phyloP scores from a whole-genome alignment of 345 rosid genomes.

The Citrus sp. region DNA sequence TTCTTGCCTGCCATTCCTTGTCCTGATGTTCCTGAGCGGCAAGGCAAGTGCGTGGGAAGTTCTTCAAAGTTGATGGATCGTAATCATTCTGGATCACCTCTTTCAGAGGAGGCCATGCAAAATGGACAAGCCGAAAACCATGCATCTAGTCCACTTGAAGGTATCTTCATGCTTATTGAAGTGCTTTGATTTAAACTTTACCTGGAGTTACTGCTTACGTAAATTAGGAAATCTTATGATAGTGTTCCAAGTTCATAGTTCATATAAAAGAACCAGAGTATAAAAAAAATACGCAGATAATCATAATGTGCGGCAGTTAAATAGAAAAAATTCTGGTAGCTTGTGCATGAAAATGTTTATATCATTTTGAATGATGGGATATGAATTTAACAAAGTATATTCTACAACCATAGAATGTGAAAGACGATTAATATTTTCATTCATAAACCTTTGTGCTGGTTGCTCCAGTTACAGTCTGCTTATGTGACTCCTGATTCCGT shows the following conservation, averaged over 20 bases:
- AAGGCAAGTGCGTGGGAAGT: constrained; percentile 56
- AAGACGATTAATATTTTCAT: not conserved
- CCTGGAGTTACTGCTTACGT: not conserved
- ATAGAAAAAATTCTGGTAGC: not conserved
- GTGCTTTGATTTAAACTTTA: constrained; percentile 1
- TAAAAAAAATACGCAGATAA: not conserved
- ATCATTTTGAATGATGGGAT: not conserved
- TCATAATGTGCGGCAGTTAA: not conserved
- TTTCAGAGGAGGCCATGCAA: constrained; percentile 73
- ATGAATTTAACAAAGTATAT: not conserved
- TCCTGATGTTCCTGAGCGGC: constrained; percentile 72
- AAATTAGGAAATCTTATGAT: not conserved
- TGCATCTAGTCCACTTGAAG: constrained; percentile 74
- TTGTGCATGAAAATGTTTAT: not conserved
- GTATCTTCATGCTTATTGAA: constrained; percentile 28
- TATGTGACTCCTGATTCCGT: constrained; percentile 35
- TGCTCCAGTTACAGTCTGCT: not conserved
- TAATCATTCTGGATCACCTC: constrained; percentile 74
- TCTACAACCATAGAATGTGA: not conserved
- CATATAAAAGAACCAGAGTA: not conserved
- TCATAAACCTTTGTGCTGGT: not conserved
- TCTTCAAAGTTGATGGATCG: constrained; percentile 62
- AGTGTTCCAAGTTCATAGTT: not conserved
- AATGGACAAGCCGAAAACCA: constrained; percentile 60
- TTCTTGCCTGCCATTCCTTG: constrained; percentile 91